Conservation (phyloP, 148 eudicot genomes). For the Rhododendron kiyosumense region DNA sequence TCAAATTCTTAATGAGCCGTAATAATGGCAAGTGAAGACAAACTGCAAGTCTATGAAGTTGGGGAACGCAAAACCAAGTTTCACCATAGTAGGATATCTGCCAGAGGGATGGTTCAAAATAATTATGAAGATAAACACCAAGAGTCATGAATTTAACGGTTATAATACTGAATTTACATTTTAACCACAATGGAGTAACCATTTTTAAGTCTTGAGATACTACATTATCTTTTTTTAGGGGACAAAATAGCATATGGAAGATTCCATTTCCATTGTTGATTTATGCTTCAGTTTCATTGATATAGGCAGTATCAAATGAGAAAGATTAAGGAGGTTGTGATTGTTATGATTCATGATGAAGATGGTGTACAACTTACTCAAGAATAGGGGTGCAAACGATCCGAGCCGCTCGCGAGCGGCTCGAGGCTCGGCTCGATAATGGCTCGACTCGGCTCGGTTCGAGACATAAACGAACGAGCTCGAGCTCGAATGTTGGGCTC, state of each 20-base stretch:
- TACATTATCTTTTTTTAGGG: background rate
- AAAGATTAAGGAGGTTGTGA: background rate
- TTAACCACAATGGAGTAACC: background rate
- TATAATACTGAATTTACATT: background rate
- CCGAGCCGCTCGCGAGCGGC: no score
- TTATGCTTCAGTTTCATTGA: background rate
- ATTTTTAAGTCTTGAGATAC: background rate
- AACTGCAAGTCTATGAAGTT: background rate
- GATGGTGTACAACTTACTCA: background rate
- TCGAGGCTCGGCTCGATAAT: no score
- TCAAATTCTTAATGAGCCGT: background rate
- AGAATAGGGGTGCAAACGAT: no score
- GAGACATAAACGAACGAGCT: no score
- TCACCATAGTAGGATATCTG: background rate
- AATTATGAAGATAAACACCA: background rate
- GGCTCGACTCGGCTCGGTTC: no score
- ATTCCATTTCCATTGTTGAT: background rate
- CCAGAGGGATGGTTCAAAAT: background rate
- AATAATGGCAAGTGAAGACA: background rate
- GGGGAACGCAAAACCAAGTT: background rate
- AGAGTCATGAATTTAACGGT: background rate
- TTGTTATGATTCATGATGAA: background rate
- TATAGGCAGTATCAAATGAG: background rate
- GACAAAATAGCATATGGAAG: background rate
- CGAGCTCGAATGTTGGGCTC: no score